Evolutionary conservation across 1,284 basidiomycete species (phyloP), one percentile per base, ranked within the genome.

Genomic region (Irpex lacteus): DNA sequence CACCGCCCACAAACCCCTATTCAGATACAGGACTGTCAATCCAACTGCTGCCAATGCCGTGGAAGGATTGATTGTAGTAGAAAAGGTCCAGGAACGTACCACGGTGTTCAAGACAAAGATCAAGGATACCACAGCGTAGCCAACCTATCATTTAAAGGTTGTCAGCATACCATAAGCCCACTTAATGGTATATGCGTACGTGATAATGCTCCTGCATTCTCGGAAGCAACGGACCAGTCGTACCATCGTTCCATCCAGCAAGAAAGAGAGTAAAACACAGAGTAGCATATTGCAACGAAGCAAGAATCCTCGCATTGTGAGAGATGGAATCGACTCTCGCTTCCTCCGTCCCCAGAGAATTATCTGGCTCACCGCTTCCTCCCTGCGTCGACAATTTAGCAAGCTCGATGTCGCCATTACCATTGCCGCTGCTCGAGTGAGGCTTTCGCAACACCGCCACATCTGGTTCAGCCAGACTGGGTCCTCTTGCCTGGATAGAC

Each of bases 241-340:
- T 81, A 1, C 82, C 82, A 69, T 88, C 87, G 69, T 86, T 88
- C 85, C 86, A 88, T 6, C 87, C 87, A 3, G 77, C 75, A 9
- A 86, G 67, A 60, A 81, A 81, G 34, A 81, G 68, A n/a, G 74
- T 69, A 70, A 73, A 81, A 67, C 78, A 81, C 11, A 82, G 69
- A 0, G 78, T 68, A 1, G 71, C 68, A 64, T 81, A 79, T 63
- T 82, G 80, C n/a, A 80, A 65, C 53, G 66, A 63, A 40, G 44
- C 61, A 15, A 47, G 38, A 37, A 62, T 32, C 47, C 59, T 56
- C 13, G 36, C 21, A 15, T 11, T 1, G 1, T 55, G 15, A 6
- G 40, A 26, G 32, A 55, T 54, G 34, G 15, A 47, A 11, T 55
- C 40, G 5, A 59, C 62, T 15, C 11, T 34, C 32, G 5, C 32